These are phyloP conservation scores for Chenopodium quinoa DNA, from an alignment of 148 eudicot species.

Conservation along the genomic window DNA sequence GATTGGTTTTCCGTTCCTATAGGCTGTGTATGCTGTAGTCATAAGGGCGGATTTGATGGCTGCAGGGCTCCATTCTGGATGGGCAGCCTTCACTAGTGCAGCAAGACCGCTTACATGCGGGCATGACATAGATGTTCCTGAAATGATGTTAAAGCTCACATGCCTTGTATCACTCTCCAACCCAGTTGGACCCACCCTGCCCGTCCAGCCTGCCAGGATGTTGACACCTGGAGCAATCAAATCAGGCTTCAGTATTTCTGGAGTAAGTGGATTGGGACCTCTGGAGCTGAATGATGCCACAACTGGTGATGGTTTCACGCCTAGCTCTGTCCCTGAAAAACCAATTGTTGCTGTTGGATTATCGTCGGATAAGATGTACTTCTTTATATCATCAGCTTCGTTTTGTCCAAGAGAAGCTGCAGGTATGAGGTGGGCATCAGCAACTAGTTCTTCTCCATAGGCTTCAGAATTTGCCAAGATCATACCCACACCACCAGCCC, in stretches of 20 bases:
- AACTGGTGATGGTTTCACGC: constrained; percentile 76
- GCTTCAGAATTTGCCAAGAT: constrained; percentile 61
- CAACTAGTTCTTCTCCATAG: constrained; percentile 71
- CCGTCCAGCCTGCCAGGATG: constrained; percentile 85
- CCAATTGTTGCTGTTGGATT: constrained; percentile 54
- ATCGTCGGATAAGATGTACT: constrained; percentile 40
- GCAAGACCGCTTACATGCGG: constrained; percentile 87
- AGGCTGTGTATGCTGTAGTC: constrained; percentile 72
- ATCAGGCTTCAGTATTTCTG: constrained; percentile 78
- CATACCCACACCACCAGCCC: constrained; percentile 77
- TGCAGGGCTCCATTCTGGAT: constrained; percentile 83
- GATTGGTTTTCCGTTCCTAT: constrained; percentile 51
- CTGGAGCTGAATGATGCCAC: constrained; percentile 80
- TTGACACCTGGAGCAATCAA: constrained; percentile 85
- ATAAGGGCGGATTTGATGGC: constrained; percentile 79
- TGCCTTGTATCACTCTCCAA: constrained; percentile 50
- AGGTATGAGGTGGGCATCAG: constrained; percentile 78
- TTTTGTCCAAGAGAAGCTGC: constrained; percentile 51
- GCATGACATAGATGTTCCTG: constrained; percentile 96
- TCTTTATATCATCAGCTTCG: constrained; percentile 53
- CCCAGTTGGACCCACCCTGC: constrained; percentile 60
- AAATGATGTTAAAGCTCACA: constrained; percentile 74
- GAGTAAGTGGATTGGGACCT: constrained; percentile 78
- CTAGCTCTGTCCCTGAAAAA: constrained; percentile 55
- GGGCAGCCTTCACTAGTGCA: constrained; percentile 67